Evolutionary conservation across 2,329 filamentous ascomycete species (phyloP).

Genomic region (Nothophaeocryptopus gaeumannii): DNA sequence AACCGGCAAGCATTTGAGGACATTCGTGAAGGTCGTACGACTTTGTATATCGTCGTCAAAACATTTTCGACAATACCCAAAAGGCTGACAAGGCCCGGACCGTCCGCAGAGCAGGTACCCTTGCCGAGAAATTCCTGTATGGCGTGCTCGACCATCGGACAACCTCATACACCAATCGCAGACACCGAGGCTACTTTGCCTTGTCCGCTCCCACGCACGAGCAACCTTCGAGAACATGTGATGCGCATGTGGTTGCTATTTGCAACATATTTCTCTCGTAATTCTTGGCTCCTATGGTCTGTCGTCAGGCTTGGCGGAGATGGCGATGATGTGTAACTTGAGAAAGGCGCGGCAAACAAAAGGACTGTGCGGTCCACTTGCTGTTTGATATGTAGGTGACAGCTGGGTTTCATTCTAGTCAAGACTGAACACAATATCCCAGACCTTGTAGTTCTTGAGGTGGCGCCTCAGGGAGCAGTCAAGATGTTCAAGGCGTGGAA

Average conservation of each 20-base stretch:
- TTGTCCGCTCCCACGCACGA: not conserved
- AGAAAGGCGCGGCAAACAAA: not conserved
- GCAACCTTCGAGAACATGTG: not conserved
- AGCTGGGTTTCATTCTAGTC: not conserved
- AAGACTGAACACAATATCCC: conserved; percentile 5
- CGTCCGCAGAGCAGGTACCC: not conserved
- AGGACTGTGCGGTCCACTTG: not conserved
- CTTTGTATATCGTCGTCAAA: not conserved
- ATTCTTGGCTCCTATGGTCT: conserved; percentile 5
- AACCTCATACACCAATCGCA: conserved; percentile 8
- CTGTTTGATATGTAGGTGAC: not conserved
- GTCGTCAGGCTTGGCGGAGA: conserved; percentile 12
- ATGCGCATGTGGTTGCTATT: not conserved
- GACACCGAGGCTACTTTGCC: not conserved
- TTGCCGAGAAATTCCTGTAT: conserved; percentile 1
- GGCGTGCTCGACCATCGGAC: conserved; percentile 7
- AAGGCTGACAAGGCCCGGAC: not conserved
- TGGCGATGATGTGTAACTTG: conserved; percentile 6
- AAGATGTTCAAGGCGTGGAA: conserved; percentile 4
- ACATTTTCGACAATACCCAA: not conserved
- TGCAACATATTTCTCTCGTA: conserved; percentile 14
- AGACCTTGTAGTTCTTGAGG: not conserved
- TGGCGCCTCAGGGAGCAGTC: not conserved
- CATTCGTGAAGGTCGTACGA: too few relatives aligned
- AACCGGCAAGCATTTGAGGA: too few relatives aligned